Evolutionary conservation across 768 basidiomycete species (phyloP), one percentile per base, ranked within the genome.

Genomic region (Coprinopsis sp.): DNA sequence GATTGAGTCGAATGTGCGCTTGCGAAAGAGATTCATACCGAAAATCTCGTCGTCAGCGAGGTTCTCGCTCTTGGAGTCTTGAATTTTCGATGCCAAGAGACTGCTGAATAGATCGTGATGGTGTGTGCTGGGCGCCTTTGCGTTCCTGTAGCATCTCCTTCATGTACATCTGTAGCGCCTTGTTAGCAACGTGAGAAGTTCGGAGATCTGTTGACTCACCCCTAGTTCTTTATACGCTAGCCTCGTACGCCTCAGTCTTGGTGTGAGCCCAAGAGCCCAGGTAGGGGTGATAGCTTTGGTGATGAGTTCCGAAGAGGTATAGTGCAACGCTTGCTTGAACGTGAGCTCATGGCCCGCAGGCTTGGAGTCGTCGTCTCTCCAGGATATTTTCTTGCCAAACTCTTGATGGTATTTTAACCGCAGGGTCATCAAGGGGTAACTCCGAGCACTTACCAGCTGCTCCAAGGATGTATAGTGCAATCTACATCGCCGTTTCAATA

Each of bases 91-190:
- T 40, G 66, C 70, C 14, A 80, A 56, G 24, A 80, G 63, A 54
- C 66, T 73, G 49, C 63, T 73, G 56, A 81, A 72, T 4, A 80
- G 58, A 54, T 81, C 79, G 33, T 72, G 52, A 25, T 70, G 64
- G 46, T 69, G 67, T 44, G 63, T 67, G 53, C 69, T 68, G 45
- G 56, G 59, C 1, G 65, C 59, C 1, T 14, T 64, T 60, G 3
- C 77, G 70, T 19, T 63, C 65, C 28, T 63, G 50, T 33, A 79
- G 73, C 77, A 79, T 79, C 55, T 79, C 77, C 6, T 54, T 43
- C 65, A 79, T 70, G 47, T 77, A 75, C 37, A 36, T 23, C 64
- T 65, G 33, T 13, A 25, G n/a, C 30, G 18, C 13, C 28, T 39
- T 23, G 29, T 1, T 36, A 24, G 29, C 18, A n/a, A n/a, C n/a